Evolutionary conservation across 352 stramenopile genomes (phyloP), one percentile per base, ranked within the genome.

Genomic region (Globisporangium nagaii): DNA sequence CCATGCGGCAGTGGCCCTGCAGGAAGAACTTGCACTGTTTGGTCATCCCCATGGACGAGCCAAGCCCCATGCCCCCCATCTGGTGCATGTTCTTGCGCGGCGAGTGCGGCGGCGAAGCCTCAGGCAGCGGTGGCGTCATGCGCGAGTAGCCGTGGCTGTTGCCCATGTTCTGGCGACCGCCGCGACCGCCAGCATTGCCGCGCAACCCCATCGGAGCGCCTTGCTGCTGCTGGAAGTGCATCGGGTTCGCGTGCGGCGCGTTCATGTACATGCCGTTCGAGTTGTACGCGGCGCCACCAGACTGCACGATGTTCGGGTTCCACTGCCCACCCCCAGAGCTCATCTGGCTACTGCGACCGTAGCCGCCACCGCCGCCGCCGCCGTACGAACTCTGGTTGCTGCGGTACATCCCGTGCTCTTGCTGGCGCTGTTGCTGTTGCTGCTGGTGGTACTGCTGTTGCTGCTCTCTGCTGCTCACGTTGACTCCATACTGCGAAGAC

Each of bases 11-110:
- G 62, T 93, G 80, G 15, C 83, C 83, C 58, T 93, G 83, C 9
- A 86, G 53, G 54, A 86, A 93, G 51, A 91, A 93, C 61, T 91
- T 90, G 65, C 83, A 93, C 50, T 84, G 79, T 66, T 91, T 91
- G 7, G 65, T 30, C 61, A 75, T 73, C 17, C 73, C 71, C 63
- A 79, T 68, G 17, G 65, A 52, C 53, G 68, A 68, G 8, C 64
- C 51, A n/a, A 58, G 27, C 11, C 51, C 41, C 41, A 58, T 58
- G 9, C 47, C 47, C n/a, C n/a, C n/a, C 10, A 54, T 11, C 32
- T 42, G 37, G 37, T 47, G 51, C 51, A 58, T 52, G 20, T 56
- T 54, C 47, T 75, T 81, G 19, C 76, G 70, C 19, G 76, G 79
- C 17, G 74, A 87, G 57, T 80, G 76, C n/a, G 79, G 75, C 1